Evolutionary conservation across 768 basidiomycete genomes (phyloP), one percentile per base, ranked within the genome.

Genomic region (Kwoniella botswanensis): DNA sequence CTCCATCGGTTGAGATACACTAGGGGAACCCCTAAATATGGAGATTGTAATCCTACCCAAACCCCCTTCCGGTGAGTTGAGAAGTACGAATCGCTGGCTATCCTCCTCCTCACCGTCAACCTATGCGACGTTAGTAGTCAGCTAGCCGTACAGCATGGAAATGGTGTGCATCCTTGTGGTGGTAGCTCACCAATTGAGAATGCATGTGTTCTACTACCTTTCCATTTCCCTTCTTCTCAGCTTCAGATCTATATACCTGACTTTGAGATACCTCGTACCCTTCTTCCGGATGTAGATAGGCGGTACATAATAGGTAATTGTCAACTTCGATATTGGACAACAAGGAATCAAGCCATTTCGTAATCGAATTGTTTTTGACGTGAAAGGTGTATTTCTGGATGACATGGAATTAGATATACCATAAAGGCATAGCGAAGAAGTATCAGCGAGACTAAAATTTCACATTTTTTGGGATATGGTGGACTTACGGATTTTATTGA

Each of bases 351-450:
- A 41, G 18, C 56, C 56, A 59, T 43, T 24, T 42, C 13, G 26
- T 44, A 4, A 43, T 42, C 5, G 42, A 10, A 9, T 56, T 60
- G 24, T 59, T 59, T 17, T 22, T 41, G 4, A 68, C 60, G 54
- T 68, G 67, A 22, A 68, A 24, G 9, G 67, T 58, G 50, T 68
- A 68, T 15, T 12, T 54, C 67, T 68, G 21, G 35, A 6, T 4
- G 12, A 44, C 17, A 50, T 10, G 6, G 35, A 35, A 35, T 35
- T 6, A 35, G 7, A 35, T 35, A 35, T 35, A 35, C 35, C 35
- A 35, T 35, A 35, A 5, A 6, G 35, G 7, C 46, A 50, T 50
- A 13, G 46, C 18, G 3, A 50, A 18, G 46, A 13, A 50, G 18
- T 50, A 52, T 58, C 15, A 41, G 42, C 35, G 35, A 35, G 35